phyloP scores from a whole-genome alignment of 1,139 yeast species.

The Yamadazyma dendronema region DNA sequence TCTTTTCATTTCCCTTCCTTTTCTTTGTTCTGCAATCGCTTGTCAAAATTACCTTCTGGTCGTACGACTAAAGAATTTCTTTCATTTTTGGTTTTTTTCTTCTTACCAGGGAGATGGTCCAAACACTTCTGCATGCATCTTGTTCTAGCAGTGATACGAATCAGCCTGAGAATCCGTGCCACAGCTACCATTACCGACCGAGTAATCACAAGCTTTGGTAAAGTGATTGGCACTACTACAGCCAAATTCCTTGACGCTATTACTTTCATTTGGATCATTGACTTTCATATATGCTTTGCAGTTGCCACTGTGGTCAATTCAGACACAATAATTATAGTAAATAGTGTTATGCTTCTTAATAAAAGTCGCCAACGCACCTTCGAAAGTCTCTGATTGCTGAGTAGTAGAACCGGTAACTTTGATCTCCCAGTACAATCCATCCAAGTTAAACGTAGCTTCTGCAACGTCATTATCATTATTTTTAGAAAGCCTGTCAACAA shows the following conservation, averaged over 20 bases:
- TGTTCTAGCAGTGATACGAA: no score
- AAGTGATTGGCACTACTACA: slow-evolving; percentile 4
- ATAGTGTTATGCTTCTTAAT: slow-evolving; percentile 4
- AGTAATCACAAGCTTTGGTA: not conserved
- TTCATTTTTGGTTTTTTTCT: slow-evolving; percentile 18
- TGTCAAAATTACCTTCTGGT: not conserved
- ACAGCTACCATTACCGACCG: no score
- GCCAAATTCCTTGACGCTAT: slow-evolving; percentile 4
- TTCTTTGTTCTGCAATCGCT: not conserved
- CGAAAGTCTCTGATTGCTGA: slow-evolving; percentile 5
- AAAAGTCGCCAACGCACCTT: slow-evolving; percentile 5
- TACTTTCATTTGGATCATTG: slow-evolving; percentile 2
- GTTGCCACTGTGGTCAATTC: slow-evolving; percentile 5
- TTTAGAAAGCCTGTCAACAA: not conserved
- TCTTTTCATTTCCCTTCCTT: not conserved
- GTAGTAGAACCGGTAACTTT: slow-evolving; percentile 5
- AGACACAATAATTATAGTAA: slow-evolving; percentile 4
- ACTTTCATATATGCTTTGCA: slow-evolving; percentile 6
- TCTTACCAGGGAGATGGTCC: no score
- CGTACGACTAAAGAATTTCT: not conserved
- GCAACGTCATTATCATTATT: slow-evolving; percentile 1
- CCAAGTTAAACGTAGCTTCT: slow-evolving; percentile 4
- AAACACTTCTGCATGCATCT: no score
- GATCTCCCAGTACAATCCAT: slow-evolving; percentile 4
- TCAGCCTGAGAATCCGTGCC: no score